phyloP scores from a whole-genome alignment of 441 rosid genomes.

The Manihot esculenta region DNA sequence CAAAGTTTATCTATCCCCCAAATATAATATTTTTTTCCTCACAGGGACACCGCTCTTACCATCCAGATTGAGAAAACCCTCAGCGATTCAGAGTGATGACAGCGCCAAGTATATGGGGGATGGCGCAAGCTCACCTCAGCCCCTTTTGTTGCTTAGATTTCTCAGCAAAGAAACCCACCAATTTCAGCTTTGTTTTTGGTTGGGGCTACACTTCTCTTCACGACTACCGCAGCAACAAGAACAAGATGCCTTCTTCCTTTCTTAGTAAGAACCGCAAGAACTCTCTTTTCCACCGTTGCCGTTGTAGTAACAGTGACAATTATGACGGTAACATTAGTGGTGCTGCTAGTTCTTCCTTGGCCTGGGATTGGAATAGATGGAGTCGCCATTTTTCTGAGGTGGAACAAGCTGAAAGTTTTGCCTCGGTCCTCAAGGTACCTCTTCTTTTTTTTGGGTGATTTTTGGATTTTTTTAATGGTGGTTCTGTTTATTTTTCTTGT shows the following conservation, averaged over 20 bases:
- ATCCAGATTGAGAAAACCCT: not conserved
- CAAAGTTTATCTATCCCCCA: too few species aligned
- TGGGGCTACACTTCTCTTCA: slow-evolving; percentile 18
- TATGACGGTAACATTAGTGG: slow-evolving; percentile 18
- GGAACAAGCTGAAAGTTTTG: slow-evolving; percentile 70
- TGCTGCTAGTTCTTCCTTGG: slow-evolving; percentile 36
- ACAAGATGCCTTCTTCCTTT: slow-evolving; percentile 19
- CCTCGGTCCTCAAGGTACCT: slow-evolving; percentile 75
- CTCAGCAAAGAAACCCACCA: slow-evolving; percentile 42
- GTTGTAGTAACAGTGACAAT: slow-evolving; percentile 32
- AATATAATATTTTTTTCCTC: too few species aligned
- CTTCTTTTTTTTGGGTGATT: not conserved
- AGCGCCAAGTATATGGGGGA: slow-evolving; percentile 33
- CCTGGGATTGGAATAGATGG: slow-evolving; percentile 96
- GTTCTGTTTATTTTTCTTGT: not conserved
- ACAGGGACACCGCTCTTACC: too few species aligned
- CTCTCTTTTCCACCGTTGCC: slow-evolving; percentile 35
- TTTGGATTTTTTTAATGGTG: not conserved
- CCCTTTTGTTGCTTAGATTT: slow-evolving; percentile 36
- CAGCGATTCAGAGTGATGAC: slow-evolving; percentile 25
- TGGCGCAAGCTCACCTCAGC: slow-evolving; percentile 36
- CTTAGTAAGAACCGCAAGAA: slow-evolving; percentile 25
- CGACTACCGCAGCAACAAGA: not conserved
- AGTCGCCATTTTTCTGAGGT: slow-evolving; percentile 74
- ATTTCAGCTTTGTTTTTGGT: slow-evolving; percentile 38